These are phyloP conservation scores for Colletotrichum trifolii DNA, from an alignment of 2,329 filamentous ascomycete species.

Conservation along the genomic window DNA sequence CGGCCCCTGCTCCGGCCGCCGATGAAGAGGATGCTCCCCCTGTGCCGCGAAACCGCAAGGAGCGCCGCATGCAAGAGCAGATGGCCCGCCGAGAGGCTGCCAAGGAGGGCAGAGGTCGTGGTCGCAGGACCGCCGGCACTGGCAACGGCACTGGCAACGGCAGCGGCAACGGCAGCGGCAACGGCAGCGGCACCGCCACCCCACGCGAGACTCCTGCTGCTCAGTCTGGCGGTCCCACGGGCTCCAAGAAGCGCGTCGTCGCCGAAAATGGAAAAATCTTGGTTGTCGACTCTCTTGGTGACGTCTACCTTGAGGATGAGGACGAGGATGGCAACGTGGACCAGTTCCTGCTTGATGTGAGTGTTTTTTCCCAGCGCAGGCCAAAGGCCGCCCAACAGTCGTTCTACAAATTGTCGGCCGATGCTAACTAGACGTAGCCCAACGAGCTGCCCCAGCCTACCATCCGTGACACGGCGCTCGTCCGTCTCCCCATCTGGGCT, in stretches of 20 bases:
- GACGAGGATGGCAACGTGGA: constrained; percentile 86
- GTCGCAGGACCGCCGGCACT: constrained; percentile 44
- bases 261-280: constrained; percentile 96
- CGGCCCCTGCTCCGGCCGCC: constrained; percentile 54
- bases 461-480: constrained; percentile 83
- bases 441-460: constrained; percentile 83
- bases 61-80: constrained; percentile 89
- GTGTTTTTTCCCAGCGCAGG: constrained; percentile 47
- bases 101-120: constrained; percentile 51
- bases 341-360: constrained; percentile 89
- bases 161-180: too few relatives aligned
- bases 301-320: constrained; percentile 94
- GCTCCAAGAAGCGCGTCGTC: constrained; percentile 86
- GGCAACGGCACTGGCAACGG: too few relatives aligned
- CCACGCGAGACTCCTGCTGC: constrained; percentile 63
- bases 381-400: not conserved
- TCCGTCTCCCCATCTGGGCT: constrained; percentile 80
- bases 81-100: constrained; percentile 76
- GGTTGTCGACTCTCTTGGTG: constrained; percentile 89
- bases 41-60: constrained; percentile 80
- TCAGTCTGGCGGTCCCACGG: constrained; percentile 69
- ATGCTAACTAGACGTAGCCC: constrained; percentile 61
- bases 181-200: constrained; percentile 35
- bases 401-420: not conserved
- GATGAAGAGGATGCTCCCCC: constrained; percentile 60